Conservation (phyloP, 805 yeast genomes). For the Myxozyma sirexii region DNA sequence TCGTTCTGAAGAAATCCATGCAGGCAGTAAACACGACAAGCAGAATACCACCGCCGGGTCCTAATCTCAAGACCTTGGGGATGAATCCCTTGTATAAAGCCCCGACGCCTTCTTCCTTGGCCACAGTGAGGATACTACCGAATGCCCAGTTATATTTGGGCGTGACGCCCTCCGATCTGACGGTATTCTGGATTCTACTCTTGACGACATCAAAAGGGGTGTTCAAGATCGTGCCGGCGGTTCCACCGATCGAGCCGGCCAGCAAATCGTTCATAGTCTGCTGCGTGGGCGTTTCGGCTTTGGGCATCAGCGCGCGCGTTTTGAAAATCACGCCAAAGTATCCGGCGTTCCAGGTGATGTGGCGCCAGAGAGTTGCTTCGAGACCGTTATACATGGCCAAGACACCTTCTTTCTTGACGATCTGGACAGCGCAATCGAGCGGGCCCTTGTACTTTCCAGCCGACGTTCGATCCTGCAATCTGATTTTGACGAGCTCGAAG, state of each 20-base stretch:
- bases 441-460: slow-evolving; percentile 70
- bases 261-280: slow-evolving; percentile 84
- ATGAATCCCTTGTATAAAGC: slow-evolving; percentile 95
- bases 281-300: slow-evolving; percentile 67
- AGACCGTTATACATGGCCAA: slow-evolving; percentile 89
- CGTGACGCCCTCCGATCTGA: slow-evolving; percentile 66
- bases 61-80: slow-evolving; percentile 95
- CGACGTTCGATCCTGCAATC: slow-evolving; percentile 86
- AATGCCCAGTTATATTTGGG: slow-evolving; percentile 92
- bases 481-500: slow-evolving; percentile 91
- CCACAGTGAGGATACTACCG: slow-evolving; percentile 74
- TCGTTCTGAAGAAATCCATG: slow-evolving; percentile 78
- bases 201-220: slow-evolving; percentile 96
- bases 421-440: slow-evolving; percentile 74
- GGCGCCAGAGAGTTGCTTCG: slow-evolving; percentile 98
- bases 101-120: slow-evolving; percentile 85
- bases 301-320: slow-evolving; percentile 76
- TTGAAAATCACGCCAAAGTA: slow-evolving; percentile 95
- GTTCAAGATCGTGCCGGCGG: slow-evolving; percentile 90
- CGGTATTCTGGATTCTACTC: slow-evolving; percentile 86
- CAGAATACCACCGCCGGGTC: slow-evolving; percentile 99
- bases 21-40: slow-evolving; percentile 94
- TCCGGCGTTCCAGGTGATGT: slow-evolving; percentile 95
- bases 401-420: slow-evolving; percentile 73
- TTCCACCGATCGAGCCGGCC: slow-evolving; percentile 96